phyloP scores from a whole-genome alignment of 495 filamentous ascomycete species.

The Delitschia confertaspora region DNA sequence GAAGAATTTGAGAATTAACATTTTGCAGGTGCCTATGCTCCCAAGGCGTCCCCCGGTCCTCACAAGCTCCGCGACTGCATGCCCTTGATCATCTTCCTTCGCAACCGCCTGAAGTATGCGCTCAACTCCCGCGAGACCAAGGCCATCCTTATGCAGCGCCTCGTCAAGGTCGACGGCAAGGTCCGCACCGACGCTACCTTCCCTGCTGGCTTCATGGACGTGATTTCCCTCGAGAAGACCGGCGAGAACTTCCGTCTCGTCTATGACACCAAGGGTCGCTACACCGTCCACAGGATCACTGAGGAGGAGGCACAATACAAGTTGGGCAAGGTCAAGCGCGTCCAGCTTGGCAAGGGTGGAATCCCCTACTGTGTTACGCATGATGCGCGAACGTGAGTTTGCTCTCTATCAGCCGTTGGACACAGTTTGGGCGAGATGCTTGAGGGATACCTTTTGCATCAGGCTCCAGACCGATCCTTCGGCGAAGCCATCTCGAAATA shows the following conservation, averaged over 20 bases:
- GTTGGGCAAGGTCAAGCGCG: conserved; percentile 98
- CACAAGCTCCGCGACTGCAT: conserved; percentile 99
- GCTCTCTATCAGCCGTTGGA: conserved; percentile 94
- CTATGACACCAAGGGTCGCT: conserved; percentile 99
- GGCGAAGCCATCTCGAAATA: conserved; percentile 39
- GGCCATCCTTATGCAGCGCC: conserved; percentile 98
- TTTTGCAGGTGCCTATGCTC: conserved; percentile 62
- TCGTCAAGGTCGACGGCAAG: conserved; percentile 99
- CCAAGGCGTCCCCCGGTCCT: conserved; percentile 90
- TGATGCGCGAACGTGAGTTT: conserved; percentile 99
- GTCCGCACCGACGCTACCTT: conserved; percentile 97
- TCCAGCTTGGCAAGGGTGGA: conserved; percentile 96
- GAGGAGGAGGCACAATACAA: conserved; percentile 98
- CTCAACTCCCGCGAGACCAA: conserved; percentile 96
- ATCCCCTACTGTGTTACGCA: conserved; percentile 99
- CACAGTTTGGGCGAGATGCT: conserved; percentile 72
- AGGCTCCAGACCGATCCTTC: conserved; percentile 45
- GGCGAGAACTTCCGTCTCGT: conserved; percentile 99
- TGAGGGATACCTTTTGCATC: conserved; percentile 17
- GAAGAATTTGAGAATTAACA: not conserved
- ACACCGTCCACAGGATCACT: conserved; percentile 99
- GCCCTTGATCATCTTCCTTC: conserved; percentile 97
- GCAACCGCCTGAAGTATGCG: conserved; percentile 98
- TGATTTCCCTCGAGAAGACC: conserved; percentile 98
- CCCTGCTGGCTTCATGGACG: conserved; percentile 98